Conservation (phyloP, 192 early-diverging fungal species). For the Kickxella alabastrina region DNA sequence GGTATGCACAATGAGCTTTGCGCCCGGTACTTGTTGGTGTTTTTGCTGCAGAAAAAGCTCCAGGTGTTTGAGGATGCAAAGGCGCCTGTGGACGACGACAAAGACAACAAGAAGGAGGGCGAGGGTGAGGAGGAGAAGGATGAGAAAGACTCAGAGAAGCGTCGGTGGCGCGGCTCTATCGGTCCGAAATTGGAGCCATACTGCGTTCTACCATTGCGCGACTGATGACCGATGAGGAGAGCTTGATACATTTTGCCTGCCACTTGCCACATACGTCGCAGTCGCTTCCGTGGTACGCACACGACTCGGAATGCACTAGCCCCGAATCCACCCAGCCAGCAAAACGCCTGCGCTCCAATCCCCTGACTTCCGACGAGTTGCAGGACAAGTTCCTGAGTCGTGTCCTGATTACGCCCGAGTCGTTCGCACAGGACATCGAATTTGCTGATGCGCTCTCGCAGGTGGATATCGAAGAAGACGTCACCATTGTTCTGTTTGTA, state of each 20-base stretch:
- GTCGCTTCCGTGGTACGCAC: slow-evolving; percentile 5
- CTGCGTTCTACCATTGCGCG: slow-evolving; percentile 10
- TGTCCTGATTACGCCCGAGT: slow-evolving; percentile 22
- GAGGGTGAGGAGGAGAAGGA: too few relatives aligned
- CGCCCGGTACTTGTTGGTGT: slow-evolving; percentile 49
- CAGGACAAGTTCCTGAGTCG: slow-evolving; percentile 7
- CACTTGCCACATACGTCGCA: neutral
- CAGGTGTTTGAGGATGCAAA: slow-evolving; percentile 11
- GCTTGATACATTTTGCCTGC: slow-evolving; percentile 14
- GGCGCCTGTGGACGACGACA: neutral
- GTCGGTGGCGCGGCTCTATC: slow-evolving; percentile 52
- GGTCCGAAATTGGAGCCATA: slow-evolving; percentile 32
- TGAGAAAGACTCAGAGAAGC: too few relatives aligned
- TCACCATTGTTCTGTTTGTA: slow-evolving; percentile 26
- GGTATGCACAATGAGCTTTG: slow-evolving; percentile 59
- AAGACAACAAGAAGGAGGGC: too few relatives aligned
- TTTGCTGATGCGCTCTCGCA: slow-evolving; percentile 24
- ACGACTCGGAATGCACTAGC: neutral
- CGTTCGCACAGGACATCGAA: slow-evolving; percentile 17
- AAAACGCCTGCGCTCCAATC: neutral
- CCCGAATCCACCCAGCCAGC: neutral
- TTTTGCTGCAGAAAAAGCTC: slow-evolving; percentile 48
- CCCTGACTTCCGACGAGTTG: neutral
- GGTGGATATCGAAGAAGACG: slow-evolving; percentile 26
- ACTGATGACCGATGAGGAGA: slow-evolving; percentile 1